Base-by-base conservation (phyloP, 768 basidiomycete genomes). In the Serendipita vermifera region DNA sequence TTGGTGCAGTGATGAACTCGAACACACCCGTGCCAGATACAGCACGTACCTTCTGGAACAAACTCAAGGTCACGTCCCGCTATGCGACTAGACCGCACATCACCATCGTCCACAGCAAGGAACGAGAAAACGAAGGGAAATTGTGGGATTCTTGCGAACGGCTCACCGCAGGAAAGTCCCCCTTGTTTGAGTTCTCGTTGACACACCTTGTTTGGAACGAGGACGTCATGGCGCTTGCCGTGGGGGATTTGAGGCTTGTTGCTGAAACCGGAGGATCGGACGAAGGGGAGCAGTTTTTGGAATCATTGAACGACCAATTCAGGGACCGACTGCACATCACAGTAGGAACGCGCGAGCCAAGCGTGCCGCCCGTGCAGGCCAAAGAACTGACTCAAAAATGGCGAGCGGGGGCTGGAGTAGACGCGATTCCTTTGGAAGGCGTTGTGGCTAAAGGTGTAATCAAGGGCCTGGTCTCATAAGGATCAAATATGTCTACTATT, bases 41-140 rank as follows among this genome's bases (percentile, higher is more conserved):
- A 1, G 70, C 70, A 11, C 69, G 62, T 55, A 40, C 57, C 3
- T 74, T 87, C 58, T 86, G 80, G 76, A 62, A 66, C 0, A 51
- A 62, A 5, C 64, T 93, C 29, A 71, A 74, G 56, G 38, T 51
- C 6, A 67, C 67, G 0, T 64, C 70, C 3, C 73, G 86, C 24
- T 67, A 94, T 13, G 65, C 77, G 14, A 61, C 66, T 36, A 69
- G 75, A 3, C 90, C 93, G 1, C 96, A 98, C 68, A 74, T 96
- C 56, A 98, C 94, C 1, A 71, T 98, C 58, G 83, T 84, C 29
- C 96, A 99, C 68, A 66, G 67, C 60, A 81, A 80, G 20, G 57
- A 68, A n/a, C 67, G 75, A 3, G 67, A 68, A 0, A 65, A 31
- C 2, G 69, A 70, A 59, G 64, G 62, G 26, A 63, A 60, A 32